Base-by-base conservation (phyloP, 1,284 basidiomycete species). In the Moesziomyces sp. region DNA sequence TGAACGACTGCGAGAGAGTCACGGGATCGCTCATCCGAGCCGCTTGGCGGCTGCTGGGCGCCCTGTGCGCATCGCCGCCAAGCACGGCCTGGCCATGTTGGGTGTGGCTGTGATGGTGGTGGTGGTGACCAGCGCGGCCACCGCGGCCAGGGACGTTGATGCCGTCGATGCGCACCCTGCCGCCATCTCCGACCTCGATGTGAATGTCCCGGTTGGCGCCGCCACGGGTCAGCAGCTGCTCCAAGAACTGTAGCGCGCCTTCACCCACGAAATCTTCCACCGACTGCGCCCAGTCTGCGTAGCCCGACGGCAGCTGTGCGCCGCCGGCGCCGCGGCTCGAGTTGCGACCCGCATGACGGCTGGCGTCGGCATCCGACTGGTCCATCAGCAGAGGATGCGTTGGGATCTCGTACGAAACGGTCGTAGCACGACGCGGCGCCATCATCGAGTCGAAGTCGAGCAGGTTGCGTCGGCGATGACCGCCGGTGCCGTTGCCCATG, bases 351-450 rank as follows among this genome's bases (percentile, higher is more conserved):
- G 70, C 64, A 14, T 63, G 70, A 34, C 62, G 71, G 52, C 34
- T 60, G 28, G 58, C 73, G 38, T 68, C 67, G 3, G 54, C 58
- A 16, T 66, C 63, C 14, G 72, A 65, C 34, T 71, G 67, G 46
- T 96, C 92, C 35, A 92, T 82, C 13, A 97, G 88, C 11, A 97
- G 86, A 3, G 94, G 94, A 82, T 97, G 94, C 0, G 90, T 90
- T 14, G 90, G 75, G 34, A 83, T 69, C 43, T 72, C 72, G 34
- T 75, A 60, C 9, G 52, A 55, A 3, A 58, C 52, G n/a, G 58
- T 45, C 4, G 58, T 53, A 43, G 46, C 52, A 40, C 68, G 68
- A 43, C 73, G 64, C 52, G 67, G 73, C 3, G 56, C 70, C 52
- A 70, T 60, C 65, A 74, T 69, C 52, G 61, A 69, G 24, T 76